phyloP scores from a whole-genome alignment of 1,284 basidiomycete genomes.

The Apiotrichum siamense region DNA sequence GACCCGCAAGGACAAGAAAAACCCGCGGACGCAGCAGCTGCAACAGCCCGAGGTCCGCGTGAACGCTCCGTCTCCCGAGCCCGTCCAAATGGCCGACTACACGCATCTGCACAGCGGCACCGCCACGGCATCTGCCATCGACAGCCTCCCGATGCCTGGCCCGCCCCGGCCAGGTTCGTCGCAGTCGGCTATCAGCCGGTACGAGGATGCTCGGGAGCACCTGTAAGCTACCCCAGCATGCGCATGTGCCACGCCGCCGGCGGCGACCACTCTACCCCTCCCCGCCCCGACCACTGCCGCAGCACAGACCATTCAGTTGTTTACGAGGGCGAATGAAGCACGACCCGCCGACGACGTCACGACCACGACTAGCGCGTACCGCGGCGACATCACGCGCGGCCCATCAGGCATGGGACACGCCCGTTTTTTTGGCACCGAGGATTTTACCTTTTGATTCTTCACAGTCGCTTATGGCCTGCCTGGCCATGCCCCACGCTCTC shows the following conservation, averaged over 20 bases:
- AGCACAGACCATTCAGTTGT: too few relatives aligned
- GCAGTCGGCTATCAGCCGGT: not conserved
- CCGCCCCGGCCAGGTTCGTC: slow-evolving; percentile 1
- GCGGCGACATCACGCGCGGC: too few relatives aligned
- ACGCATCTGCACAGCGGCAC: slow-evolving; percentile 39
- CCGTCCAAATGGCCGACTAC: slow-evolving; percentile 30
- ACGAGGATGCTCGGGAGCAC: not conserved
- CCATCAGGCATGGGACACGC: too few relatives aligned
- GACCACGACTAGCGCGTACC: too few relatives aligned
- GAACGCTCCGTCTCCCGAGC: slow-evolving; percentile 2
- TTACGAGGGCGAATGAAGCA: too few relatives aligned
- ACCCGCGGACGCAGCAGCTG: not conserved
- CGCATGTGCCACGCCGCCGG: not conserved
- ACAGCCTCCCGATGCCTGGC: slow-evolving; percentile 29
- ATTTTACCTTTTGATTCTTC: too few relatives aligned
- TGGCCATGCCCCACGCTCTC: too few relatives aligned
- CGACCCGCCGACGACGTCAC: too few relatives aligned
- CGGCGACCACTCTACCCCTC: too few relatives aligned
- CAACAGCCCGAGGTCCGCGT: not conserved
- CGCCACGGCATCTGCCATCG: slow-evolving; percentile 25
- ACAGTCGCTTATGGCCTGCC: too few relatives aligned
- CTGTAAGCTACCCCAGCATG: not conserved
- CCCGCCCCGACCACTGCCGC: not conserved
- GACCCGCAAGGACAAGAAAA: slow-evolving; percentile 20
- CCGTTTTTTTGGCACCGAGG: too few relatives aligned